phyloP scores from a whole-genome alignment of 352 stramenopile genomes.

The Pythium chondricola region DNA sequence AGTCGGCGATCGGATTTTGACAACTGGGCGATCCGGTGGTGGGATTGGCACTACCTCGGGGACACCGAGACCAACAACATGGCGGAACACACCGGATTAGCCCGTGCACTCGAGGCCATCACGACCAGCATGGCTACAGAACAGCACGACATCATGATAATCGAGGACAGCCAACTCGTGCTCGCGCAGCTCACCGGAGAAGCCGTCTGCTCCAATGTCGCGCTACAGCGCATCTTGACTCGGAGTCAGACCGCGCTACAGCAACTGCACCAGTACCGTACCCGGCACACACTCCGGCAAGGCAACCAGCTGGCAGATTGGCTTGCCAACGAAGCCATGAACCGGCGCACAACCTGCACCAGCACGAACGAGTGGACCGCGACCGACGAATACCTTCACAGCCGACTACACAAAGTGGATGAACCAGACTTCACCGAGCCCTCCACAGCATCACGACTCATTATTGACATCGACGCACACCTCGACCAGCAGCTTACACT shows the following conservation, averaged over 20 bases:
- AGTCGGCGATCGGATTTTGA: too few species aligned
- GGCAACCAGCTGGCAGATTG: conserved; percentile 3
- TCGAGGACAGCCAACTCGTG: conserved; percentile 2
- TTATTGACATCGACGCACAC: too few species aligned
- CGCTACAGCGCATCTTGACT: not conserved
- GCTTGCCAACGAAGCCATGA: conserved; percentile 7
- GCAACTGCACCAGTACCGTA: not conserved
- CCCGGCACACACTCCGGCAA: not conserved
- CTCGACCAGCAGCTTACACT: too few species aligned
- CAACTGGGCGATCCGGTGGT: not conserved
- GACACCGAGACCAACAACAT: not conserved
- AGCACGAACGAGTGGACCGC: too few species aligned
- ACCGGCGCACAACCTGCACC: too few species aligned
- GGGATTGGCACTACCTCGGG: not conserved
- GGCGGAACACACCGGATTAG: not conserved
- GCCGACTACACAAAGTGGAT: too few species aligned
- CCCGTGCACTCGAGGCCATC: not conserved
- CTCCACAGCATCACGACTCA: too few species aligned
- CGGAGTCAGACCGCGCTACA: not conserved
- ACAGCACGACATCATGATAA: too few species aligned
- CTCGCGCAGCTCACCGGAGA: not conserved
- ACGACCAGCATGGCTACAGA: not conserved
- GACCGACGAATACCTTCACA: too few species aligned
- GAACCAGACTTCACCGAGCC: too few species aligned
- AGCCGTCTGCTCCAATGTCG: not conserved